Conservation (phyloP, 2,329 filamentous ascomycete species). For the Colletotrichum viniferum region DNA sequence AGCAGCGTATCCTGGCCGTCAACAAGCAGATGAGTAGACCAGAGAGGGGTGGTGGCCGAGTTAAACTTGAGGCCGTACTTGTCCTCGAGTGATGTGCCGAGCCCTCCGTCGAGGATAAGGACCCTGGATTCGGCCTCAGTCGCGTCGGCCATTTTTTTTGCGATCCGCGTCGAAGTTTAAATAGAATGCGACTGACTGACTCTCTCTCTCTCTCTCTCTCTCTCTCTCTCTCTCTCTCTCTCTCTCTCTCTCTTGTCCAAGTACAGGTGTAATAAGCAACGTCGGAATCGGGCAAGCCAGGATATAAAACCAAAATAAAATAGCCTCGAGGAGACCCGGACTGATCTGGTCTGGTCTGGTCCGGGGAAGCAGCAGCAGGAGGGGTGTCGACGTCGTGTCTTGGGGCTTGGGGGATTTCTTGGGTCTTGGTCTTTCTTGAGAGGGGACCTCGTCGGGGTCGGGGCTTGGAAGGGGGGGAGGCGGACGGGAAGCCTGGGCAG, state of each 20-base stretch:
- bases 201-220: neutral
- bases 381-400: neutral
- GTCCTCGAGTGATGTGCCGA: slow-evolving; percentile 70
- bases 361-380: neutral
- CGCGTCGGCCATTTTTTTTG: slow-evolving; percentile 1
- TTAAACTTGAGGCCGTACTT: slow-evolving; percentile 57
- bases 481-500: neutral
- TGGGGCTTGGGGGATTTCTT: slow-evolving; percentile 14
- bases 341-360: neutral
- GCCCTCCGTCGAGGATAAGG: slow-evolving; percentile 67
- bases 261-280: neutral
- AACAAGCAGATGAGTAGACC: slow-evolving; percentile 71
- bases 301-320: neutral
- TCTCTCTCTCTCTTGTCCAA: neutral
- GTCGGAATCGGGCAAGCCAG: neutral
- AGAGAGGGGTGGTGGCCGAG: slow-evolving; percentile 58
- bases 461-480: neutral
- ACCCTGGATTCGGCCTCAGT: slow-evolving; percentile 25
- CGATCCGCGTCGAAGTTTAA: neutral
- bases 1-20: slow-evolving; percentile 54
- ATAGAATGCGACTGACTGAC: neutral
- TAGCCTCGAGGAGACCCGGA: neutral
- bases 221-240: no score
- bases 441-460: neutral
- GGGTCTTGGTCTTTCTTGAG: slow-evolving; percentile 2